Evolutionary conservation across 176 grass and related monocot species (phyloP).

Genomic region (Musa acuminata): DNA sequence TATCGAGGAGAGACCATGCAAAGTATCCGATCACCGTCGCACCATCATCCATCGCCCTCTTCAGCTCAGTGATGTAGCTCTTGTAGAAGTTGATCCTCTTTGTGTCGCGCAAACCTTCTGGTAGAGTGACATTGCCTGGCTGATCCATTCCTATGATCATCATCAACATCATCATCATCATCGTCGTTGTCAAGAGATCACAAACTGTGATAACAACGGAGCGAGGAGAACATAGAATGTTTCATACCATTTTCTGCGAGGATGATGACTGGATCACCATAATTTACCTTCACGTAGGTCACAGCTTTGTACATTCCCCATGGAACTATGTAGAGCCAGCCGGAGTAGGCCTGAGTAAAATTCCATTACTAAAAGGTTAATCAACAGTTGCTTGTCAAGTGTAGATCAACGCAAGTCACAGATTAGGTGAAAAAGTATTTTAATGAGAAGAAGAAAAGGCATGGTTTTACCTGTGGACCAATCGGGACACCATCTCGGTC

Average conservation of each 20-base stretch:
- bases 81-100: conserved; percentile 44
- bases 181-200: not conserved
- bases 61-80: conserved; percentile 38
- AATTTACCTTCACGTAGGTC: conserved; percentile 66
- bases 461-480: conserved; percentile 35
- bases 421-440: too few relatives aligned
- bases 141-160: conserved; percentile 66
- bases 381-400: too few relatives aligned
- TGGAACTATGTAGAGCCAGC: conserved; percentile 77
- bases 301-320: conserved; percentile 91
- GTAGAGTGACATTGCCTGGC: conserved; percentile 30
- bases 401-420: too few relatives aligned
- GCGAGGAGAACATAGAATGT: not conserved
- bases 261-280: conserved; percentile 50
- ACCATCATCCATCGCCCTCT: conserved; percentile 21
- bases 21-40: conserved; percentile 42
- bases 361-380: too few relatives aligned
- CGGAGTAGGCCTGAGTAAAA: conserved; percentile 42
- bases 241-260: conserved; percentile 66
- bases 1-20: too few relatives aligned
- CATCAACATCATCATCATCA: not conserved
- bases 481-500: conserved; percentile 49
- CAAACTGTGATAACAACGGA: not conserved
- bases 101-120: conserved; percentile 25
- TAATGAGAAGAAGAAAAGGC: too few relatives aligned